Evolutionary conservation across 768 basidiomycete genomes (phyloP).

Genomic region (Podaxis rugospora): DNA sequence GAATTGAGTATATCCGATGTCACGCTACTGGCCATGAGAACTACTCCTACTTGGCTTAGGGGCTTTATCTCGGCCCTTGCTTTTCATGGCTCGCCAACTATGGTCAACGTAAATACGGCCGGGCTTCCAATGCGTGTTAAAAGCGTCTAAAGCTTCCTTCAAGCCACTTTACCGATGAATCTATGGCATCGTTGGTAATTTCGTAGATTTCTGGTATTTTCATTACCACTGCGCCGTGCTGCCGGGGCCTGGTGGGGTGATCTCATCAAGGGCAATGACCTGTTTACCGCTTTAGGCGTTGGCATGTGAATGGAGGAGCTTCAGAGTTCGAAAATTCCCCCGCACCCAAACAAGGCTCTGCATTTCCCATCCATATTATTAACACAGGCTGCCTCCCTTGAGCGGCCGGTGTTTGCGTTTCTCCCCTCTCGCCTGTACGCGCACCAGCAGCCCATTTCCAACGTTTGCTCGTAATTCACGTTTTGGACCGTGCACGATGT

Average conservation of each 20-base stretch:
- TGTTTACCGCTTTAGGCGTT: background rate
- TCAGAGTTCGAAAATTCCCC: background rate
- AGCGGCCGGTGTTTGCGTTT: background rate
- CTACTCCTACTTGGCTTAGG: background rate
- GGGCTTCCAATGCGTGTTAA: background rate
- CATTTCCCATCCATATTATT: constrained; percentile 7
- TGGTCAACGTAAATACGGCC: background rate
- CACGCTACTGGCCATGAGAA: background rate
- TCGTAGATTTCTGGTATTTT: background rate
- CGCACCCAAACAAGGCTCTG: background rate
- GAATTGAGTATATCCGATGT: background rate
- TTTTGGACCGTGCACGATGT: background rate
- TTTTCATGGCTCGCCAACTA: background rate
- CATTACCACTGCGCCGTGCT: background rate
- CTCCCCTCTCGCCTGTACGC: background rate
- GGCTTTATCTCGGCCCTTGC: background rate
- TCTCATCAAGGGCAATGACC: background rate
- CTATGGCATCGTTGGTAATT: background rate
- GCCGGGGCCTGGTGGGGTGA: background rate
- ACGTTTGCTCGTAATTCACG: background rate
- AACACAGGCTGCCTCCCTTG: background rate
- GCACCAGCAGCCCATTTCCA: background rate
- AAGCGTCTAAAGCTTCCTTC: background rate
- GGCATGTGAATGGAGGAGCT: constrained; percentile 7
- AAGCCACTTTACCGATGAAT: background rate